Base-by-base conservation (phyloP, 2,329 filamentous ascomycete genomes). In the Aspergillus fumigatiaffinis region DNA sequence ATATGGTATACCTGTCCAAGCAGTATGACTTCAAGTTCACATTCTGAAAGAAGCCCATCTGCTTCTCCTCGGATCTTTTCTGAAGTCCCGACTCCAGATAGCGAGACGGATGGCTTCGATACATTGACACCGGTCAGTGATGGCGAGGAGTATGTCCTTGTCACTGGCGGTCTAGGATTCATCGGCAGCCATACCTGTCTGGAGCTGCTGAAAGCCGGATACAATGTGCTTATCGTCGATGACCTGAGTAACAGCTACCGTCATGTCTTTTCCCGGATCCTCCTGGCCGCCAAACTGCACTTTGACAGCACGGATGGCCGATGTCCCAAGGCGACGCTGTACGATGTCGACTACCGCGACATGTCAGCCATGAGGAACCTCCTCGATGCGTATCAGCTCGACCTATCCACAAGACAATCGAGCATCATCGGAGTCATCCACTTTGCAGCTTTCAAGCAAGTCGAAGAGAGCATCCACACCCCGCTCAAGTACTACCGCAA, bases 401-500 rank as follows among this genome's bases (percentile, higher is more conserved):
- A 67, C 70, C 47, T 54, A 69, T 54, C 71, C 23, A 60, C 67
- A 17, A 68, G 75, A 17, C 69, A 71, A 52, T 85, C 83, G 2
- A 78, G 74, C 26, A 86, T 88, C 59, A 74, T 76, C 0, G 85
- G 84, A 0, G 84, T 88, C n/a, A 87, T 89, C 56, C 86, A 89
- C 66, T 88, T 88, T 62, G 86, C 86, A 9, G 86, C 86, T 1
- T 83, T 84, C 76, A 88, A 88, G 68, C 84, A 85, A 1, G 85
- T 88, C 0, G 80, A 81, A 28, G 85, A 89, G 63, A 87, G 84
- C 47, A 87, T 88, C 59, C 71, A 73, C 28, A 74, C 78, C 57
- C 86, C 86, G 0, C 71, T 88, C 55, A 81, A 81, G 57, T 89
- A 89, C 71, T 89, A 88, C 71, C 79, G 80, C 58, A 89, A 88